Base-by-base conservation (phyloP, 1,284 basidiomycete species). In the Cutaneotrichosporon sp. region DNA sequence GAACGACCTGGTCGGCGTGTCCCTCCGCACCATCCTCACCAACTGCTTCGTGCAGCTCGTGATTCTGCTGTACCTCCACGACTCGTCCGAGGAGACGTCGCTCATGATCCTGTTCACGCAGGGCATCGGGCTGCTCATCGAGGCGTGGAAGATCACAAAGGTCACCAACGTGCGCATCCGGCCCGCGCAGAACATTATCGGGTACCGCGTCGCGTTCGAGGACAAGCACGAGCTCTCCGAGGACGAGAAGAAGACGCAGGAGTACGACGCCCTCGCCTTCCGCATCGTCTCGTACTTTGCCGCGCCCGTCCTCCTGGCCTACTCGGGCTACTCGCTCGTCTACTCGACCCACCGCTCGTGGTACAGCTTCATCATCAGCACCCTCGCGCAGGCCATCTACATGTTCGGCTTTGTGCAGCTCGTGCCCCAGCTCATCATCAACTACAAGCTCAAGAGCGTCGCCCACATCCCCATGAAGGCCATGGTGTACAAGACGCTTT, bases 391-490 rank as follows among this genome's bases (percentile, higher is more conserved):
- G 66, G 77, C 76, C 7, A 77, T 78, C 65, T 79, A 79, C 72
- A 93, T 93, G 87, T 97, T 97, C 77, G 95, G 95, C 66, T 98
- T 98, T 79, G 93, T 95, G 45, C 92, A 95, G 83, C 85, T 97
- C 42, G 82, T 97, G 57, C 94, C 94, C 46, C 92, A 95, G 78
- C 80, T 97, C 46, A 79, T 79, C 73, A 93, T 95, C 83, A 95
- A 97, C 82, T 97, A 95, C 83, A 95, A 97, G 79, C 84, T 95
- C 65, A 95, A 95, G 89, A 88, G 80, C 54, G 76, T 78, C 11
- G 73, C 74, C 22, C 75, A 78, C 56, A 75, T 78, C 67, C 76
- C 78, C 11, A 92, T 95, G 87, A 97, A 95, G 80, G 91, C 95
- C 4, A 94, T 98, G 89, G 87, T 95, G 66, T 97, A 92, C 84